Conservation (phyloP, 129 eudicot species). For the Sambucus nigra region DNA sequence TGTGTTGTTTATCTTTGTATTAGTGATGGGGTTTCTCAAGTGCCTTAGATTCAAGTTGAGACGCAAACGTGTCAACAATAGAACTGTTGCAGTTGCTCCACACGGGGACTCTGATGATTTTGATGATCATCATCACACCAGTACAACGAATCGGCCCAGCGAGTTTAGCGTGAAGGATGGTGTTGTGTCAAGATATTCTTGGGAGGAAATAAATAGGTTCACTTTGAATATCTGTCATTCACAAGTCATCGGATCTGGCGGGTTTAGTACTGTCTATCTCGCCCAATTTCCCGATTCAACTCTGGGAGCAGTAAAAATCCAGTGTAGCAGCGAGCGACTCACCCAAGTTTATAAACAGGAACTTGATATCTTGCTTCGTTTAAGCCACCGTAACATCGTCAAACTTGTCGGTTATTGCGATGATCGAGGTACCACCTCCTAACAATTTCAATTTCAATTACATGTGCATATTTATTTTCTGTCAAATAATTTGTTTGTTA, state of each 20-base stretch:
- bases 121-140: background rate
- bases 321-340: constrained; percentile 41
- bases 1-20: background rate
- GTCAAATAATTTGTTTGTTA: too few relatives aligned
- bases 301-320: constrained; percentile 54
- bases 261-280: constrained; percentile 69
- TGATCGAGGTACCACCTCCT: constrained; percentile 15
- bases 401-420: constrained; percentile 54
- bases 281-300: constrained; percentile 33
- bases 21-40: constrained; percentile 19
- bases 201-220: constrained; percentile 42
- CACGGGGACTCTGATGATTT: constrained; percentile 1
- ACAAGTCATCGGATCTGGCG: constrained; percentile 56
- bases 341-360: constrained; percentile 43
- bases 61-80: constrained; percentile 12
- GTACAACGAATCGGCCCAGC: background rate
- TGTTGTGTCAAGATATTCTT: constrained; percentile 18
- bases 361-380: constrained; percentile 32
- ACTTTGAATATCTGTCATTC: constrained; percentile 28
- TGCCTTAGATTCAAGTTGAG: constrained; percentile 7
- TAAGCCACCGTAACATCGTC: constrained; percentile 51
- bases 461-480: too few relatives aligned
- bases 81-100: constrained; percentile 12
- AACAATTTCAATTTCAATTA: too few relatives aligned
- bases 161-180: background rate